Percentiles rank a stretch among this genome's conserved stretches.
These are phyloP conservation scores for Alternaria incomplexa DNA, from an alignment of 2,329 filamentous ascomycete species.

Conservation along the genomic window DNA sequence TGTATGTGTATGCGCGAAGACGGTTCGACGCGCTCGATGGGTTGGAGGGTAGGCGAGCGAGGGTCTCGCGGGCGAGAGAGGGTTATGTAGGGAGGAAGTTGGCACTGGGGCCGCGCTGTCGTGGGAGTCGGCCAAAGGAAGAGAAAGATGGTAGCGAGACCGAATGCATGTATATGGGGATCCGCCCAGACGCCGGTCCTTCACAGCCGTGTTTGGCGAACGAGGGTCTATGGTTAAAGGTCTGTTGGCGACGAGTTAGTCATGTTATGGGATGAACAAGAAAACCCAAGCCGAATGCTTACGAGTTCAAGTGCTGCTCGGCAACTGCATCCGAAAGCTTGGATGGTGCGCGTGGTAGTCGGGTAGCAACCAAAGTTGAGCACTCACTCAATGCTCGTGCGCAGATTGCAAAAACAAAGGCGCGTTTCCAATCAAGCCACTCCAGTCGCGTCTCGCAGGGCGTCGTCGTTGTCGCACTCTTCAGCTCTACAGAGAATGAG, in stretches of 20 bases:
- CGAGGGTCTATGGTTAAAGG: conserved; percentile 12
- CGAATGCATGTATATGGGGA: conserved; percentile 54
- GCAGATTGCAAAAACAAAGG: not conserved
- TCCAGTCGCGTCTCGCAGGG: not conserved
- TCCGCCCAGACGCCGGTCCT: conserved; percentile 59
- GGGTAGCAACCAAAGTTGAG: not conserved
- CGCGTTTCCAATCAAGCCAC: not conserved
- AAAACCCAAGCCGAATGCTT: conserved; percentile 6
- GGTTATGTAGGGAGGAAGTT: conserved; percentile 36
- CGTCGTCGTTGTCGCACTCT: not conserved
- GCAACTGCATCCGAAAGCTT: conserved; percentile 11
- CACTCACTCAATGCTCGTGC: not conserved
- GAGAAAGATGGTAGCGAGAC: conserved; percentile 21
- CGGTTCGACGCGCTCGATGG: not conserved
- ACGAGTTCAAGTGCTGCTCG: conserved; percentile 4
- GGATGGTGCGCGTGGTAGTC: conserved; percentile 2
- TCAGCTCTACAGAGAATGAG: not conserved
- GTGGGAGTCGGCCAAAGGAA: conserved; percentile 22
- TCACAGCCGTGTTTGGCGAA: conserved; percentile 26
- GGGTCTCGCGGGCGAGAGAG: not conserved
- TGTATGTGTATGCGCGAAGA: not conserved
- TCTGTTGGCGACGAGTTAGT: not conserved
- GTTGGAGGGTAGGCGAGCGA: not conserved
- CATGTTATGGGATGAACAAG: not conserved
- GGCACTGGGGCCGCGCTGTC: conserved; percentile 27